These are phyloP conservation scores for Spinacia oleracea DNA, from an alignment of 179 eudicot genomes.

Conservation along the genomic window DNA sequence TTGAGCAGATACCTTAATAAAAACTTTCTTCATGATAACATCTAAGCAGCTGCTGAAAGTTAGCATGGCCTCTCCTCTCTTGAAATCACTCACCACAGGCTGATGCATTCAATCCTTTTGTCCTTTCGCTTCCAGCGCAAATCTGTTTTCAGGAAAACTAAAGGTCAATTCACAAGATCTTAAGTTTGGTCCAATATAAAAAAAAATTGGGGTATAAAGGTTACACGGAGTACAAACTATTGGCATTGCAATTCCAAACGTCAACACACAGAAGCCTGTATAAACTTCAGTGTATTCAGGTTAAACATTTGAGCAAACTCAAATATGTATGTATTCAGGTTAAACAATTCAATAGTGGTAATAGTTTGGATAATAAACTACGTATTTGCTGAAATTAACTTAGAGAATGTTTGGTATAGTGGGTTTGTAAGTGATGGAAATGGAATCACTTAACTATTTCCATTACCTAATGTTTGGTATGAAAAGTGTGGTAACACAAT, in stretches of 20 bases:
- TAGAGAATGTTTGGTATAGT: too few species aligned
- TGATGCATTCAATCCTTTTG: constrained; percentile 12
- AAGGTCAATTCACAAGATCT: background rate
- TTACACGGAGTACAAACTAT: background rate
- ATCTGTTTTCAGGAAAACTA: constrained; percentile 21
- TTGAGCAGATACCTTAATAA: constrained; percentile 29
- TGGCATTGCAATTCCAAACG: background rate
- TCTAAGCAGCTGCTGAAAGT: constrained; percentile 20
- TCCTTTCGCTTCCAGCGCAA: constrained; percentile 1
- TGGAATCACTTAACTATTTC: too few species aligned
- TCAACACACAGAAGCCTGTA: background rate
- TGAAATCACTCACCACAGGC: constrained; percentile 16
- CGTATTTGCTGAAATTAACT: background rate
- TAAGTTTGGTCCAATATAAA: background rate
- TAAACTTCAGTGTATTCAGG: background rate
- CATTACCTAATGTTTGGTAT: too few species aligned
- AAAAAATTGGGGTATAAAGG: too few species aligned
- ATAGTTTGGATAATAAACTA: background rate
- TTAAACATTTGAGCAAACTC: background rate
- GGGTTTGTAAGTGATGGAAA: too few species aligned
- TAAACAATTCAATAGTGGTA: background rate
- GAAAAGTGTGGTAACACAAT: too few species aligned
- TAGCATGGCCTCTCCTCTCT: constrained; percentile 15
- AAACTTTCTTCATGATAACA: background rate
- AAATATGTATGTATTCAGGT: background rate